Conservation (phyloP, 768 basidiomycete genomes). For the Suillus paluster region DNA sequence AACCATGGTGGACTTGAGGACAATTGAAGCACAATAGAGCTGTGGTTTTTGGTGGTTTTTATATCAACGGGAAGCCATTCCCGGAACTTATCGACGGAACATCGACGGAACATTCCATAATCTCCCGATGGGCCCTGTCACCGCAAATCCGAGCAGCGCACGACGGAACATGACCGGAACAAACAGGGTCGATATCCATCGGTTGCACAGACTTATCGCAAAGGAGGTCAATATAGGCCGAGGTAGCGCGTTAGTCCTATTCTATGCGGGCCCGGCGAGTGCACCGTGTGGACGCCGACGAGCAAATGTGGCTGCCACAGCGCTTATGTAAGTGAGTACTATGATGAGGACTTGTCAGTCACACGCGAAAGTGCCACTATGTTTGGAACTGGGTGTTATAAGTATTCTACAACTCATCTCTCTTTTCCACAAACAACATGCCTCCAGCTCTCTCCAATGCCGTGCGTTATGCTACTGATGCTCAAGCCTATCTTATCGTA, state of each 20-base stretch:
- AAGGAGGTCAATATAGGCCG: background rate
- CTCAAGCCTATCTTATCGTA: background rate
- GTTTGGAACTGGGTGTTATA: background rate
- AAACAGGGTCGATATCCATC: background rate
- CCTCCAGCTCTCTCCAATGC: slow-evolving; percentile 28
- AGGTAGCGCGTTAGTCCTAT: background rate
- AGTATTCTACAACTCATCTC: background rate
- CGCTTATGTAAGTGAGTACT: too few relatives aligned
- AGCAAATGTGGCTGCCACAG: too few relatives aligned
- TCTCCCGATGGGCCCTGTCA: background rate
- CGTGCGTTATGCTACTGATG: slow-evolving; percentile 15
- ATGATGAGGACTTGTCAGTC: background rate
- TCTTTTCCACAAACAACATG: slow-evolving; percentile 19
- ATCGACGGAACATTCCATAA: background rate
- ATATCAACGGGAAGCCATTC: background rate
- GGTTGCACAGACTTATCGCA: background rate
- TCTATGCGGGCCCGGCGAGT: too few relatives aligned
- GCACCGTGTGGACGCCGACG: too few relatives aligned
- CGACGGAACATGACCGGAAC: background rate
- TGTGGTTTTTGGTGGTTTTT: background rate
- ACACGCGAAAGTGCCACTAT: background rate
- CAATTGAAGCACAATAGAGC: too few relatives aligned
- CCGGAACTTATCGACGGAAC: too few relatives aligned
- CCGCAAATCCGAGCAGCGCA: background rate
- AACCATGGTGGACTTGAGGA: slow-evolving; percentile 49